Evolutionary conservation across 1,139 yeast species (phyloP).

Genomic region (Saccharomyces hybrid): DNA sequence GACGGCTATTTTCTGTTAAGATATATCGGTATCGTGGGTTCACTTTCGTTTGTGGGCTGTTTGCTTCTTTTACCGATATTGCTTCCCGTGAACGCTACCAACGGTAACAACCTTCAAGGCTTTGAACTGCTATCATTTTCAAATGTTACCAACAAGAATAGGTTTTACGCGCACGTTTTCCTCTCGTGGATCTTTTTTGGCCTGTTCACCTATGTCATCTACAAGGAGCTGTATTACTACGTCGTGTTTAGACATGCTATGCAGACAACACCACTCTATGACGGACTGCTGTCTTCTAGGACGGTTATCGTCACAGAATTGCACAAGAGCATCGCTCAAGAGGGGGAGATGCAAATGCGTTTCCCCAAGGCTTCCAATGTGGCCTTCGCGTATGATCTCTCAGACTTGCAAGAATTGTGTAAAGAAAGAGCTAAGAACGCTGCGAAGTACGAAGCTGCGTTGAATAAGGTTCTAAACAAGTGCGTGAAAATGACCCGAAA

Average conservation of each 20-base stretch:
- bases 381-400: slow-evolving; percentile 58
- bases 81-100: slow-evolving; percentile 81
- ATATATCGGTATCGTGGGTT: slow-evolving; percentile 57
- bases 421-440: slow-evolving; percentile 51
- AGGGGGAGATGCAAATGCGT: slow-evolving; percentile 43
- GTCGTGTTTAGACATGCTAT: slow-evolving; percentile 58
- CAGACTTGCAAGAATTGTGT: slow-evolving; percentile 44
- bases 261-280: slow-evolving; percentile 65
- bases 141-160: slow-evolving; percentile 51
- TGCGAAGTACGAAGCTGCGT: slow-evolving; percentile 49
- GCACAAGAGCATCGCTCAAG: slow-evolving; percentile 43
- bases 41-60: slow-evolving; percentile 56
- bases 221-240: slow-evolving; percentile 64
- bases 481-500: slow-evolving; percentile 51
- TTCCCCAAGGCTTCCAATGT: slow-evolving; percentile 57
- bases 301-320: slow-evolving; percentile 61
- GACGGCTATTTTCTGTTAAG: slow-evolving; percentile 87
- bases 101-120: slow-evolving; percentile 52
- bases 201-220: slow-evolving; percentile 49
- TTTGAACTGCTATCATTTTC: slow-evolving; percentile 55
- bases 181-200: slow-evolving; percentile 65
- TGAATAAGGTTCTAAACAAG: slow-evolving; percentile 48
- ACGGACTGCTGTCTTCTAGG: slow-evolving; percentile 57
- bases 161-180: slow-evolving; percentile 67
- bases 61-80: slow-evolving; percentile 66